These are phyloP conservation scores for Blastobotrys raffinosifermentans DNA, from an alignment of 1,139 yeast genomes.

Conservation along the genomic window DNA sequence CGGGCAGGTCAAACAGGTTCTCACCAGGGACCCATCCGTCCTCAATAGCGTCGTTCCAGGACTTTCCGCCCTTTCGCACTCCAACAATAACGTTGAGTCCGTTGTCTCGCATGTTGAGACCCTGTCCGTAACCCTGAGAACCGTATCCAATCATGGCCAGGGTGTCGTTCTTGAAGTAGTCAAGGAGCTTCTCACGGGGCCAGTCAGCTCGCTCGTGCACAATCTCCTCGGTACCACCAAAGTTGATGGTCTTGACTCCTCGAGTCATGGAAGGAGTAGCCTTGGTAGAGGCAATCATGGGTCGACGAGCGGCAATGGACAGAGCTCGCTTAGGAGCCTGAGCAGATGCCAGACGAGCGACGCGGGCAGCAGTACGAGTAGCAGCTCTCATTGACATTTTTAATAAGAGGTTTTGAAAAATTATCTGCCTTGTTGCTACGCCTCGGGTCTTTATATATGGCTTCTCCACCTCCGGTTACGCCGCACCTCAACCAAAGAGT, in stretches of 20 bases:
- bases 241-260: constrained; percentile 94
- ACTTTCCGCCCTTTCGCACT: constrained; percentile 97
- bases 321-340: constrained; percentile 19
- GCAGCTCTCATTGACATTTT: constrained; percentile 13
- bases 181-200: constrained; percentile 95
- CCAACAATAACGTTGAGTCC: constrained; percentile 97
- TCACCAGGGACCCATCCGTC: constrained; percentile 99
- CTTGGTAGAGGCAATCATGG: constrained; percentile 11
- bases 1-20: constrained; percentile 90
- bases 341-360: constrained; percentile 19
- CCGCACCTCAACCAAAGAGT: constrained; percentile 5
- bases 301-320: constrained; percentile 13
- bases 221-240: constrained; percentile 90
- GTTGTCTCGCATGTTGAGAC: constrained; percentile 97
- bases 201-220: constrained; percentile 99
- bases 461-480: constrained; percentile 6
- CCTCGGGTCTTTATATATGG: constrained; percentile 6
- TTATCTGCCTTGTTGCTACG: neutral
- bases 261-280: constrained; percentile 39
- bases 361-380: constrained; percentile 20
- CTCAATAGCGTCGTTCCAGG: constrained; percentile 99
- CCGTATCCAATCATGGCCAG: constrained; percentile 98
- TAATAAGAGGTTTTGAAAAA: neutral
- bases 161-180: constrained; percentile 97
- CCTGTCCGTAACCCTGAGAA: constrained; percentile 99